phyloP scores from a whole-genome alignment of 2,329 filamentous ascomycete genomes.

The Coleophoma eucalyptorum region DNA sequence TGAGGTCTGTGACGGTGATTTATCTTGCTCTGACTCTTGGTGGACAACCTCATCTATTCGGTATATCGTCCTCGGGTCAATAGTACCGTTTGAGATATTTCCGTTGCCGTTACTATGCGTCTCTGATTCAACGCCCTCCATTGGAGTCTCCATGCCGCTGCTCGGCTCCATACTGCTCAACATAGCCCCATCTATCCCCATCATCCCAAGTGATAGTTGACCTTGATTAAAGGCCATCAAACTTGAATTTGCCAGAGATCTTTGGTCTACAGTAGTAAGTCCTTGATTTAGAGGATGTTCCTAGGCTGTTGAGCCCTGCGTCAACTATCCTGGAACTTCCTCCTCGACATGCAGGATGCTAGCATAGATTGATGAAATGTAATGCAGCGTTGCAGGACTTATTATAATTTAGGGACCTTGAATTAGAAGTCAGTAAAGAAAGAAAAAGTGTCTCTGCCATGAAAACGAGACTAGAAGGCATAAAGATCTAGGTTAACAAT shows the following conservation, averaged over 20 bases:
- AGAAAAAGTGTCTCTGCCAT: too few relatives aligned
- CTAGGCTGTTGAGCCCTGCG: neutral
- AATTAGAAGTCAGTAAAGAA: too few relatives aligned
- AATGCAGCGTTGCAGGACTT: too few relatives aligned
- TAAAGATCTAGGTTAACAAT: too few relatives aligned
- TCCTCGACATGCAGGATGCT: conserved; percentile 1
- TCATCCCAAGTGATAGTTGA: neutral
- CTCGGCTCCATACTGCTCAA: neutral
- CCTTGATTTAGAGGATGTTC: too few relatives aligned
- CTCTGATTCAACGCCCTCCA: neutral
- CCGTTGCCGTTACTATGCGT: neutral
- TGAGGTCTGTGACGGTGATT: neutral
- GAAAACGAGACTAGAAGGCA: too few relatives aligned
- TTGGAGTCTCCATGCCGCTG: neutral
- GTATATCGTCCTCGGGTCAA: neutral
- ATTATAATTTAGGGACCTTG: too few relatives aligned
- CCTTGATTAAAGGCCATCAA: conserved; percentile 1
- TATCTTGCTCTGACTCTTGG: neutral
- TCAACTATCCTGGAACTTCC: conserved; percentile 5
- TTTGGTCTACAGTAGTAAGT: too few relatives aligned
- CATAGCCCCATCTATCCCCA: neutral
- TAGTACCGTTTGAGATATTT: neutral
- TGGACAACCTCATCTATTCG: neutral
- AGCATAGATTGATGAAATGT: too few relatives aligned
- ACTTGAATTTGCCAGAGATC: too few relatives aligned